Evolutionary conservation across 495 filamentous ascomycete genomes (phyloP), one percentile per base, ranked within the genome.

Genomic region (Penicillium antarcticum): DNA sequence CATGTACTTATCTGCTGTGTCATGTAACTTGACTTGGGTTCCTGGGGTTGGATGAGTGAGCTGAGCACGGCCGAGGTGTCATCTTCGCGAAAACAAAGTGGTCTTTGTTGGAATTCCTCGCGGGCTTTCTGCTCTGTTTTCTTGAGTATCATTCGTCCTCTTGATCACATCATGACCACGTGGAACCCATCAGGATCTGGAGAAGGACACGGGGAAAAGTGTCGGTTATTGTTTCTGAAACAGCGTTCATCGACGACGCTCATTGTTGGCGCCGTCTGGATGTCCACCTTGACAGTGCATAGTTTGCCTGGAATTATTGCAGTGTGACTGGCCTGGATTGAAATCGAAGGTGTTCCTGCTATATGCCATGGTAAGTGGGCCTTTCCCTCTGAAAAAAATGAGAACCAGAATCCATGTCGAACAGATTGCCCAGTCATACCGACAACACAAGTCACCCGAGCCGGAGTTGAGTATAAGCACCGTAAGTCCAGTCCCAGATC

Each of bases 221-320:
- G 48, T 21, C 65, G 64, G 5, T 78, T 77, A 33, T 67, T 67
- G 56, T 73, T 75, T 12, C 66, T 86, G 8, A 55, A 51, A 43
- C 76, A 73, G 66, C 80, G 84, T 5, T 85, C 82, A 21, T 80
- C 75, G 53, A 80, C 82, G 5, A 53, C 74, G 38, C 85, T 87
- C 61, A 86, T 87, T 40, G 55, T 85, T 39, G 66, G 67, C 33
- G 85, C 85, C 11, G 78, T 87, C 11, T 80, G 75, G 45, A 69
- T 84, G 33, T 85, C 79, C 14, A 74, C 82, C 1, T 88, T 88
- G 63, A 84, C 81, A 0, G 82, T 87, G 62, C 63, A 85, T 53
- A 17, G 9, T 16, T 37, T 45, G 3, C 17, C 0, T 12, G 1
- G n/a, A 29, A 1, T 29, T 29, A 7, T 21, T 5, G 10, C 17